Percentiles rank a stretch among this genome's conserved stretches.
phyloP scores from a whole-genome alignment of 495 filamentous ascomycete genomes.

The Trichoderma orchidacearum region DNA sequence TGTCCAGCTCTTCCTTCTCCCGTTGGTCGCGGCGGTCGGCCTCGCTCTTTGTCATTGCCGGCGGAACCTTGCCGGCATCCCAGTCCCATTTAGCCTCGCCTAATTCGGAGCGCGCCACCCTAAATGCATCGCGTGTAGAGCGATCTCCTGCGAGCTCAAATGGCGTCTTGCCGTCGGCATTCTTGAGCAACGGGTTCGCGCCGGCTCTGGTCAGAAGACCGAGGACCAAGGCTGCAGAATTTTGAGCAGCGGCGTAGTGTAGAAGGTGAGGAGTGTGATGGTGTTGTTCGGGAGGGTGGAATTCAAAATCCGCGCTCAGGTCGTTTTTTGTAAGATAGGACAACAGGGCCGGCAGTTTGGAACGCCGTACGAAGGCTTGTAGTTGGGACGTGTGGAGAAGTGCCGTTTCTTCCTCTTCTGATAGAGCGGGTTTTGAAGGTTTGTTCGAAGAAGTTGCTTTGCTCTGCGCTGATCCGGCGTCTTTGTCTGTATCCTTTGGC shows the following conservation, averaged over 20 bases:
- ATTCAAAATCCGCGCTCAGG: conserved; percentile 54
- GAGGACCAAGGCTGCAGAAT: conserved; percentile 55
- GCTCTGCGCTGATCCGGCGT: conserved; percentile 14
- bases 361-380: conserved; percentile 75
- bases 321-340: conserved; percentile 67
- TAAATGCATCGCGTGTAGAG: conserved; percentile 79
- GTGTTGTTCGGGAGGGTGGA: conserved; percentile 60
- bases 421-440: conserved; percentile 40
- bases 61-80: conserved; percentile 50
- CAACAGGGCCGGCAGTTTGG: conserved; percentile 75
- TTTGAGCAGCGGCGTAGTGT: conserved; percentile 71
- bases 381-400: conserved; percentile 75
- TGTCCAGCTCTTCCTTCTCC: conserved; percentile 34
- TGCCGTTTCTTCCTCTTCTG: conserved; percentile 71
- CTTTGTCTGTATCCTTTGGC: conserved; percentile 21
- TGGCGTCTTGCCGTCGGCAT: conserved; percentile 56
- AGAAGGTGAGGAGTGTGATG: conserved; percentile 77
- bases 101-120: conserved; percentile 68
- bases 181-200: conserved; percentile 60
- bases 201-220: conserved; percentile 64
- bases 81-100: conserved; percentile 72
- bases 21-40: conserved; percentile 52
- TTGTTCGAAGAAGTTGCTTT: conserved; percentile 10
- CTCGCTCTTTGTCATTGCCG: conserved; percentile 51
- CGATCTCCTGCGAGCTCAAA: conserved; percentile 85